Percentiles rank a stretch among this genome's conserved stretches.
Conservation (phyloP, 768 basidiomycete species). For the Amanita phalloides region DNA sequence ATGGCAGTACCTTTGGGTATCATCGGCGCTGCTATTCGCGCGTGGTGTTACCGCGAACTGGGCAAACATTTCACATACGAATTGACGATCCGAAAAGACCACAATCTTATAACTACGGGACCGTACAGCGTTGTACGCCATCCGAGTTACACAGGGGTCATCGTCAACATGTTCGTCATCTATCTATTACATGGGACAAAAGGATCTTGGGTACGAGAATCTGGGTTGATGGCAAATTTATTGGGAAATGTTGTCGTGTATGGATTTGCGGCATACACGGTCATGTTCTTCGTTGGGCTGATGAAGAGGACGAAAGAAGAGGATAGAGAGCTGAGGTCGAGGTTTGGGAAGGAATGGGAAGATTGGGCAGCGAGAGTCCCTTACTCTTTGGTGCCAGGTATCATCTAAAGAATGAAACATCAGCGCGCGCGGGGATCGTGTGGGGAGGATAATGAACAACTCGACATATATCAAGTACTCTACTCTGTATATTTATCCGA, state of each 20-base stretch:
- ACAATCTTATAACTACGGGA: constrained; percentile 16
- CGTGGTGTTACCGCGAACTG: constrained; percentile 6
- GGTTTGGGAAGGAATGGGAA: constrained; percentile 21
- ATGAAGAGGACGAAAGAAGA: constrained; percentile 18
- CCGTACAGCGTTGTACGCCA: constrained; percentile 20
- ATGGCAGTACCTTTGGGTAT: constrained; percentile 7
- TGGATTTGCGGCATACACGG: constrained; percentile 16
- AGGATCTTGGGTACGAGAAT: constrained; percentile 24
- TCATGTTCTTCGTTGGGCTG: constrained; percentile 17
- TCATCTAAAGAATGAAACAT: constrained; percentile 6
- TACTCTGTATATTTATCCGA: too few relatives aligned
- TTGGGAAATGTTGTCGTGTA: constrained; percentile 14
- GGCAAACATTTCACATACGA: constrained; percentile 16
- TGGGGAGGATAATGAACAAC: too few relatives aligned
- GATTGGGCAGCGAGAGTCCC: constrained; percentile 22
- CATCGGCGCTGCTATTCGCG: constrained; percentile 4
- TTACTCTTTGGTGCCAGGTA: constrained; percentile 23
- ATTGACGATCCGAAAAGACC: constrained; percentile 21
- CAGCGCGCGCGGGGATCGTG: too few relatives aligned
- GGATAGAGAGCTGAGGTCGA: constrained; percentile 21
- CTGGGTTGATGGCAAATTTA: constrained; percentile 16
- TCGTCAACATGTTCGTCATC: constrained; percentile 18
- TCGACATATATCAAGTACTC: too few relatives aligned
- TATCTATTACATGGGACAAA: constrained; percentile 13
- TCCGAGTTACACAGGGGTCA: constrained; percentile 19